Conservation (phyloP, 495 filamentous ascomycete species). For the Aspergillus asperescens region DNA sequence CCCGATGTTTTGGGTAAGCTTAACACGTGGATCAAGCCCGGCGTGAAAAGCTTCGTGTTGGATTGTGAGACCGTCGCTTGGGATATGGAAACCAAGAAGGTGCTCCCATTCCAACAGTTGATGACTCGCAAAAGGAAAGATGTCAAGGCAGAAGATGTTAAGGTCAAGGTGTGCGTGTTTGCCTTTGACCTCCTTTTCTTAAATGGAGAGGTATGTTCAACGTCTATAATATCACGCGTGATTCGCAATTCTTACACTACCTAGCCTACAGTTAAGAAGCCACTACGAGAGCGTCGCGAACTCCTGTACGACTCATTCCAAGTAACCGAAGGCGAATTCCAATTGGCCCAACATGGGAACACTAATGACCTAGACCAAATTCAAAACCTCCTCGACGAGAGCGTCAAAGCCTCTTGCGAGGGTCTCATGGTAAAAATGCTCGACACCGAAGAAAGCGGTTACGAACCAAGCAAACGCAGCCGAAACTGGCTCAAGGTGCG, state of each 20-base stretch:
- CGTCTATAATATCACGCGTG: background rate
- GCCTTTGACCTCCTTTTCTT: slow-evolving; percentile 93
- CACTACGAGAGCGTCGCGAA: slow-evolving; percentile 77
- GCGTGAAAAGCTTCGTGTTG: slow-evolving; percentile 87
- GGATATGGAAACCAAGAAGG: slow-evolving; percentile 88
- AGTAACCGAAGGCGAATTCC: slow-evolving; percentile 80
- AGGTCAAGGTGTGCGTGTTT: slow-evolving; percentile 95
- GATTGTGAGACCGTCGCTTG: slow-evolving; percentile 99
- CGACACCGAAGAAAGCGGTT: slow-evolving; percentile 82
- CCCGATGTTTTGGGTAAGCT: slow-evolving; percentile 89
- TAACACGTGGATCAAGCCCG: slow-evolving; percentile 79
- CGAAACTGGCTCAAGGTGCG: slow-evolving; percentile 95
- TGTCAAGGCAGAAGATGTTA: slow-evolving; percentile 94
- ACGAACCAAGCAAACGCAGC: slow-evolving; percentile 91
- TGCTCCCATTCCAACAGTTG: slow-evolving; percentile 92
- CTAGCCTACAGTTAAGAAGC: slow-evolving; percentile 74
- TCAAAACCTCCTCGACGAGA: slow-evolving; percentile 83
- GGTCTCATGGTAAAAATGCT: slow-evolving; percentile 99
- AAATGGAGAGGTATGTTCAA: slow-evolving; percentile 68
- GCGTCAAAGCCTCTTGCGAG: slow-evolving; percentile 90
- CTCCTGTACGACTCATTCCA: slow-evolving; percentile 69
- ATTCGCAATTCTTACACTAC: slow-evolving; percentile 6
- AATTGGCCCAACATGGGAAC: slow-evolving; percentile 81
- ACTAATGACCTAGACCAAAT: slow-evolving; percentile 91
- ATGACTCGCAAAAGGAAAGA: slow-evolving; percentile 98